Evolutionary conservation across 495 filamentous ascomycete species (phyloP), one percentile per base, ranked within the genome.

Genomic region (Astrothelium macrocarpum): DNA sequence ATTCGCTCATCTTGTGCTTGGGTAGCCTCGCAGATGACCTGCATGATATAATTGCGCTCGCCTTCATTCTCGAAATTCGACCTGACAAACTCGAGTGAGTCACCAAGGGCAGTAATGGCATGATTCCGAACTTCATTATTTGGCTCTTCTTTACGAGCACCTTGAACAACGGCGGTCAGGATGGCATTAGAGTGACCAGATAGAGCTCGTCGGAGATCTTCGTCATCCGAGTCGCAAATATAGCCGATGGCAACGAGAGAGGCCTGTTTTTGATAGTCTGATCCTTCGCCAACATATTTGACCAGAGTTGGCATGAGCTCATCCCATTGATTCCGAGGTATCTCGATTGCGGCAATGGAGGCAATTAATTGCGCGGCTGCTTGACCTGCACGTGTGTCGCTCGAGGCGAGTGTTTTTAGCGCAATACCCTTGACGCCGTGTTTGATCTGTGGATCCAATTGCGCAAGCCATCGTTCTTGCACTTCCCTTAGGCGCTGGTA

Each of bases 41-140:
- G 94, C 94, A 98, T 98, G 72, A 98, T 98, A 79, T 97, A 97
- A 78, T 98, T 97, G 42, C 94, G 85, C 79, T 98, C 94, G 67
- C 93, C 94, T 75, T 98, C 94, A 71, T 97, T 95, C 73, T 97
- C 94, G 75, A 98, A 97, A 77, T 98, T 98, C 74, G 89, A 90
- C 16, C 90, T 84, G 36, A 98, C 93, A 73, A 98, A 98, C 75
- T 98, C 94, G 28, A 97, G 85, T n/a, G 91, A 96, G 73, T 98
- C 95, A 70, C 91, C 89, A 18, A 98, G 86, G 23, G 94, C 95
- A 61, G 87, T 87, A 73, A 98, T 92, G 69, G 94, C 94, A 39
- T 94, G 90, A 66, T 88, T 82, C 56, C 94, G 90, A 42, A 98
- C 91, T 71, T 97, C 91, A 67, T 77, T 76, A 78, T 92, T 97